Base-by-base conservation (phyloP, 192 early-diverging fungal species). In the Coemansia sp. region DNA sequence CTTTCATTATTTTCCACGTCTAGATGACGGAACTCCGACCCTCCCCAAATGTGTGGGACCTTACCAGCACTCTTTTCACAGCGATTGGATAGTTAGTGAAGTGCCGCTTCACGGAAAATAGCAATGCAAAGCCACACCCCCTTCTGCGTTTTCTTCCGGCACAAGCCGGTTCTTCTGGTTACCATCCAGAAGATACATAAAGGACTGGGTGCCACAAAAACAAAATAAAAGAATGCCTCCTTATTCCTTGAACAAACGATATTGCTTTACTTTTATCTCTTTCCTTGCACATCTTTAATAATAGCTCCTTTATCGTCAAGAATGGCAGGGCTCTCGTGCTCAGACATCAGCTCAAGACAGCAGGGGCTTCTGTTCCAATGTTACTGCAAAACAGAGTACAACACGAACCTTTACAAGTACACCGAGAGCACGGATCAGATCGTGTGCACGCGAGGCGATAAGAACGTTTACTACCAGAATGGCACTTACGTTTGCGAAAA, bases 361-460 rank as follows among this genome's bases (percentile, higher is more conserved):
- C 78, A 73, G 20, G 21, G 33, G 6, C 62, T 81, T 26, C 52
- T 81, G 48, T 71, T 81, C 53, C 78, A 81, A 58, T 81, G 78
- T 67, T 81, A 69, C 68, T 81, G 78, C 70, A 68, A 81, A 60
- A 81, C 78, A 15, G 64, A 53, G 24, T 81, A 76, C 67, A 76
- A 73, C 64, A 81, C 78, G 36, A 73, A 76, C 61, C 76, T 81
- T 52, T 66, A 63, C 60, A 64, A 76, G 45, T 60, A 61, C 39
- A 71, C 62, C n/a, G 46, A 59, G 0, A 48, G 43, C 26, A 53
- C 72, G 1, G 64, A 75, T 48, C 49, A 52, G 30, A 67, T 81
- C 7, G 64, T 76, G 15, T 81, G 78, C 64, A 81, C 78, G 16
- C 68, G 78, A 53, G 55, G 57, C 39, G 78, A 81, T 60, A 60